Evolutionary conservation across 225 moss, liverwort and hornwort genomes (phyloP).

Genomic region (Straminergon stramineum): DNA sequence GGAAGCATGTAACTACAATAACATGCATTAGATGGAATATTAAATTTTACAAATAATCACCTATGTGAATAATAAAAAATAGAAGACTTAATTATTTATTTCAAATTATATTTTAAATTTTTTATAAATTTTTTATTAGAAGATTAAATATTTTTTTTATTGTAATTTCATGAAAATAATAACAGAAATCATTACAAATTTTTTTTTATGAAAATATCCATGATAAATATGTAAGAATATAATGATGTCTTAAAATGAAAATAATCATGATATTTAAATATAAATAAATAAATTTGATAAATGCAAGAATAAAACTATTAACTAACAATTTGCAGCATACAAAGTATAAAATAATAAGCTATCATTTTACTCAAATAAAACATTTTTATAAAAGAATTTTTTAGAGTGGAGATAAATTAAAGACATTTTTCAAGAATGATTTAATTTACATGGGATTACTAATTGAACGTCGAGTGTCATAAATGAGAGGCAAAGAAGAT

Average conservation of each 20-base stretch:
- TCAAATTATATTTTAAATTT: not conserved
- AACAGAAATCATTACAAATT: not conserved
- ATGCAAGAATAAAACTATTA: not conserved
- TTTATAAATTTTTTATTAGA: not conserved
- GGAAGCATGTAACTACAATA: not conserved
- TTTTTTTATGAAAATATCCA: not conserved
- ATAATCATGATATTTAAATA: not conserved
- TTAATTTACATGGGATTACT: not conserved
- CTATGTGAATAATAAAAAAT: not conserved
- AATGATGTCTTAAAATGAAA: not conserved
- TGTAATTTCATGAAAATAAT: not conserved
- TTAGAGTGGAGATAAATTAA: no score
- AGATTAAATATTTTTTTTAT: not conserved
- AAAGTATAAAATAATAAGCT: not conserved
- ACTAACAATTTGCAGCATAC: not conserved
- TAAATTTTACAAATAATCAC: not conserved
- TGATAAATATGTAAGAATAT: not conserved
- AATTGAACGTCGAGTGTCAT: not conserved
- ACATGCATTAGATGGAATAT: not conserved
- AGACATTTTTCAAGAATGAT: not conserved
- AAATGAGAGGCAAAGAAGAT: not conserved
- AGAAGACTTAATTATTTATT: no score
- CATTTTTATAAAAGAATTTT: no score
- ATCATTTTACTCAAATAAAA: not conserved
- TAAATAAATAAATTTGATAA: not conserved